A percentile compares a stretch with the other conserved stretches of the same genome.
These are phyloP conservation scores for Ustilago nuda DNA, from an alignment of 1,284 basidiomycete species.

Conservation along the genomic window DNA sequence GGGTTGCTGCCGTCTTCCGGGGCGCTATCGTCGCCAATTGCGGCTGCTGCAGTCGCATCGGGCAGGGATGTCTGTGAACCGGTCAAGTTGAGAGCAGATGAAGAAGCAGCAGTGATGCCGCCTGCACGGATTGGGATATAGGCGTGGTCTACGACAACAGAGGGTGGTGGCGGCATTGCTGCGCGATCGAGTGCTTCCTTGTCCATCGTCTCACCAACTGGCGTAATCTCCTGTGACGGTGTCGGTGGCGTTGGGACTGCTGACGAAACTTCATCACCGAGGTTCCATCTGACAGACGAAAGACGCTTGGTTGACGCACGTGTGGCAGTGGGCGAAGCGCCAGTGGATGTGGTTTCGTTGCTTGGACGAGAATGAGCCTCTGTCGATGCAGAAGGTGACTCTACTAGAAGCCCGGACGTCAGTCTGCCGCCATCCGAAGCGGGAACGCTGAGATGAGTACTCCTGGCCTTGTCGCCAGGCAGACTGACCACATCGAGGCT, in stretches of 20 bases:
- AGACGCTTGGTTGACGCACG: constrained; percentile 21
- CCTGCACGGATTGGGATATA: constrained; percentile 46
- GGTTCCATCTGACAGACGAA: constrained; percentile 44
- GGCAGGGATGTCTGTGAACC: background rate
- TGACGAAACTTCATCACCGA: constrained; percentile 15
- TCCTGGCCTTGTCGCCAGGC: constrained; percentile 5
- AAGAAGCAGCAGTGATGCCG: constrained; percentile 30
- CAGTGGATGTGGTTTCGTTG: constrained; percentile 13
- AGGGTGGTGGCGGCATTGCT: constrained; percentile 39
- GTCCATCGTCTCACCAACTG: constrained; percentile 13
- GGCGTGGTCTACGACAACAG: constrained; percentile 36
- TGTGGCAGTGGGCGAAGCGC: background rate
- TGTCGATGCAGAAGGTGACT: constrained; percentile 33
- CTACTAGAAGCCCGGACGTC: constrained; percentile 16
- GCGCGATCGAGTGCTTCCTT: constrained; percentile 28
- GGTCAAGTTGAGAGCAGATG: constrained; percentile 15
- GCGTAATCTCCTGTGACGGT: constrained; percentile 17
- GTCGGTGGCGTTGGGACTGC: background rate
- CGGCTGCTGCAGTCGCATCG: background rate
- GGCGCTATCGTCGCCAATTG: background rate
- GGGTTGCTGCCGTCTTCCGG: background rate
- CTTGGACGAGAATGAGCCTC: constrained; percentile 20
- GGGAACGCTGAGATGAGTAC: constrained; percentile 23
- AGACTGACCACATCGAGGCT: constrained; percentile 12
- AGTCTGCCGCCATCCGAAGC: constrained; percentile 2